Percentiles rank a stretch among this genome's conserved stretches.
Conservation (phyloP, 768 basidiomycete species). For the Mycena belliarum region DNA sequence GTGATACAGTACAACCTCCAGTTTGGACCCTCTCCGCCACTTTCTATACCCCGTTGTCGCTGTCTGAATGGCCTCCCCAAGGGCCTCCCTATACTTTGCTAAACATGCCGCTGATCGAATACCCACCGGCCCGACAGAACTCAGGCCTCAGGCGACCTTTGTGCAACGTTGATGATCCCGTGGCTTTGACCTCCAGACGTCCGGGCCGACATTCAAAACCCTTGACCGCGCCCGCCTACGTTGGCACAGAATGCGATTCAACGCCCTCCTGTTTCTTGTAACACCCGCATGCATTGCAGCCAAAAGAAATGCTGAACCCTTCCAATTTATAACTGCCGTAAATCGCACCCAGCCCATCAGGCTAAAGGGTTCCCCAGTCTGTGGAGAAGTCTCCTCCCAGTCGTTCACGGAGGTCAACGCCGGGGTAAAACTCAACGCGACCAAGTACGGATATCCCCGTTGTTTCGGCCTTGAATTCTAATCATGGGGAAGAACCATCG, state of each 20-base stretch:
- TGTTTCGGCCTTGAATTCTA: background rate
- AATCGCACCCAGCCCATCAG: conserved; percentile 22
- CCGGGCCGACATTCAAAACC: conserved; percentile 13
- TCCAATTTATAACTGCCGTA: conserved; percentile 18
- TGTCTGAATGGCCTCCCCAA: too few species aligned
- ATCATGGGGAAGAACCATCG: conserved; percentile 8
- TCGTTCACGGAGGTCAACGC: conserved; percentile 22
- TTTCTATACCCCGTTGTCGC: too few species aligned
- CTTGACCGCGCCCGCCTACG: background rate
- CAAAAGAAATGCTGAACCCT: background rate
- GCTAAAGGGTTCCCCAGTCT: conserved; percentile 17
- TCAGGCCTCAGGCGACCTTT: too few species aligned
- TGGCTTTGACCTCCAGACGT: background rate
- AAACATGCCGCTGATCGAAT: too few species aligned
- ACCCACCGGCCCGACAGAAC: too few species aligned
- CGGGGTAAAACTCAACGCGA: conserved; percentile 22
- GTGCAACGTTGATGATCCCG: too few species aligned
- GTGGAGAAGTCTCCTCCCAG: conserved; percentile 15
- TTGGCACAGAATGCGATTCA: background rate
- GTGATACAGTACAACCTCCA: too few species aligned
- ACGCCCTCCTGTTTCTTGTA: background rate
- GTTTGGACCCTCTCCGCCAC: too few species aligned
- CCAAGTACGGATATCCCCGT: conserved; percentile 4
- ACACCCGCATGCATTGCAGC: background rate
- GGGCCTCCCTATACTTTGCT: too few species aligned